A percentile compares a stretch with the other conserved stretches of the same genome.
Evolutionary conservation across 768 basidiomycete species (phyloP).

Genomic region (Suillus luteus): DNA sequence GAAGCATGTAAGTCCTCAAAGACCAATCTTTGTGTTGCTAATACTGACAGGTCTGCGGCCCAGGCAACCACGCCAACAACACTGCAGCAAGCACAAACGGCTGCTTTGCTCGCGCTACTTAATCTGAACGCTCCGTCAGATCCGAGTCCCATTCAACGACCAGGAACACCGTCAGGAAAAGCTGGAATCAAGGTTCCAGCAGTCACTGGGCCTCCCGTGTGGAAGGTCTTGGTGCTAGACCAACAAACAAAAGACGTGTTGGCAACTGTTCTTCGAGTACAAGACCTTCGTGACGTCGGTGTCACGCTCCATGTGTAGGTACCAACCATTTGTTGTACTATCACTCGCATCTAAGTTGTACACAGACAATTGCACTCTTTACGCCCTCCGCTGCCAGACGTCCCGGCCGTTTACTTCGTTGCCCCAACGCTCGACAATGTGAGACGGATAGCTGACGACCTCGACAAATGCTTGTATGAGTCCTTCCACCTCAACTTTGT

Average conservation of each 20-base stretch:
- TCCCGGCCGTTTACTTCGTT: constrained; percentile 97
- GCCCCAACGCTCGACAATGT: constrained; percentile 87
- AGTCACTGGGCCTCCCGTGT: constrained; percentile 74
- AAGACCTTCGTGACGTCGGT: constrained; percentile 94
- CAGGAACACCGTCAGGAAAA: constrained; percentile 35
- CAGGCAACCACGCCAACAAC: constrained; percentile 52
- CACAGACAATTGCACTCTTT: constrained; percentile 86
- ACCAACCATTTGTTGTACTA: constrained; percentile 9
- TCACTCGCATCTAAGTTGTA: constrained; percentile 11
- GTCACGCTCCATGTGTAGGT: constrained; percentile 97
- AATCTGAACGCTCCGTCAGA: constrained; percentile 61
- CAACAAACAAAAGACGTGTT: constrained; percentile 95
- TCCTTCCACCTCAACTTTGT: constrained; percentile 95
- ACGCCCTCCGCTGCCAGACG: constrained; percentile 89
- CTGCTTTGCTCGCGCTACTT: constrained; percentile 80
- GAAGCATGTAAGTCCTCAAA: constrained; percentile 41
- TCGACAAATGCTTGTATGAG: constrained; percentile 87
- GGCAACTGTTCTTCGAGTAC: constrained; percentile 92
- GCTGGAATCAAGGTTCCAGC: constrained; percentile 51
- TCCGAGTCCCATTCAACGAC: constrained; percentile 19
- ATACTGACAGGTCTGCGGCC: constrained; percentile 33
- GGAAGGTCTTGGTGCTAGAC: constrained; percentile 96
- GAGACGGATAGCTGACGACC: constrained; percentile 89
- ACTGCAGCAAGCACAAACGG: constrained; percentile 87
- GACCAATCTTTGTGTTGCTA: constrained; percentile 1